phyloP scores from a whole-genome alignment of 352 stramenopile species.

The Globisporangium yorkense region DNA sequence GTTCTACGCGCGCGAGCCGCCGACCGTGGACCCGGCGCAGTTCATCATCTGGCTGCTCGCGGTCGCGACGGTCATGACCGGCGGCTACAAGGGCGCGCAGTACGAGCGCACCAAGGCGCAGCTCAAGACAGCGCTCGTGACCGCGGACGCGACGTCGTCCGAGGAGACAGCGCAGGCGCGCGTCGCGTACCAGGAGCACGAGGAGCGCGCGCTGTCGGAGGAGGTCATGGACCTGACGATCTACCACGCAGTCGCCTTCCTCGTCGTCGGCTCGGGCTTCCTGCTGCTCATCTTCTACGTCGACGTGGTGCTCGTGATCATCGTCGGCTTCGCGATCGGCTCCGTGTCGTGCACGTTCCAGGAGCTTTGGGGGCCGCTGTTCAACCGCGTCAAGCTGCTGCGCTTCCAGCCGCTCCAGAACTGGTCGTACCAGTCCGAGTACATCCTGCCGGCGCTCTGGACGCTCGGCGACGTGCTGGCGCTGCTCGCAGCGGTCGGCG shows the following conservation, averaged over 20 bases:
- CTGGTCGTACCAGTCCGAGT: constrained; percentile 34
- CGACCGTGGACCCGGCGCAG: constrained; percentile 52
- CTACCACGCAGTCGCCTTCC: constrained; percentile 86
- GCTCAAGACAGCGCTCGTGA: constrained; percentile 39
- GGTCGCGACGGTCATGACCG: constrained; percentile 63
- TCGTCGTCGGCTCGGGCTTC: constrained; percentile 87
- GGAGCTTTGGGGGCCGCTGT: constrained; percentile 55
- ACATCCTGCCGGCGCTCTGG: constrained; percentile 51
- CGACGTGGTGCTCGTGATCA: constrained; percentile 71
- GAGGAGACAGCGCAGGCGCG: constrained; percentile 39
- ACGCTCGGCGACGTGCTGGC: constrained; percentile 87
- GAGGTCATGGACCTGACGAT: constrained; percentile 88
- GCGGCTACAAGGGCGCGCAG: constrained; percentile 62
- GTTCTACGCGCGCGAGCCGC: constrained; percentile 60
- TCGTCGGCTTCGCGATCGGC: constrained; percentile 58
- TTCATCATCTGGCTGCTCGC: constrained; percentile 74
- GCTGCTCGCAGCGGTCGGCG: constrained; percentile 41
- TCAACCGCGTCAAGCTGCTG: constrained; percentile 33
- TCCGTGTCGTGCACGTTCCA: constrained; percentile 48
- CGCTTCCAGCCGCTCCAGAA: constrained; percentile 31
- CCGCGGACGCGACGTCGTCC: constrained; percentile 44
- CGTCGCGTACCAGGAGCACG: constrained; percentile 48
- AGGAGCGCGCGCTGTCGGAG: constrained; percentile 30
- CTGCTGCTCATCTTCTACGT: constrained; percentile 91
- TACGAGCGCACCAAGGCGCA: constrained; percentile 65